Evolutionary conservation across 2,329 filamentous ascomycete species (phyloP).

Genomic region (Botrytis deweyae): DNA sequence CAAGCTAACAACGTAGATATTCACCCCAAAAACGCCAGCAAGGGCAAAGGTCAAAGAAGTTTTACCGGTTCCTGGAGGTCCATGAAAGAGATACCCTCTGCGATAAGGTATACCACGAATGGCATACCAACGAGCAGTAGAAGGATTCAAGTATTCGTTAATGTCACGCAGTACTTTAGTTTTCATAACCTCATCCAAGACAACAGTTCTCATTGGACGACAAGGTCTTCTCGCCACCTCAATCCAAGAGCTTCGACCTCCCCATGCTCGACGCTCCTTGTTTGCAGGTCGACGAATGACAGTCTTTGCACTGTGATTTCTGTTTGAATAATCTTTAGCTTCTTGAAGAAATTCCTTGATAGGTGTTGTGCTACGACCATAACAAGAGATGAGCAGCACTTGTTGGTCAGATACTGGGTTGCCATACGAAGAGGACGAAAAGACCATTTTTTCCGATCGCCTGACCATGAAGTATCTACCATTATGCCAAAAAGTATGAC

Average conservation of each 20-base stretch:
- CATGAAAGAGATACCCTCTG: slow-evolving; percentile 75
- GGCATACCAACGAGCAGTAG: slow-evolving; percentile 70
- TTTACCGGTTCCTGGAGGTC: slow-evolving; percentile 73
- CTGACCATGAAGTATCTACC: slow-evolving; percentile 51
- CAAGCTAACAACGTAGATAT: slow-evolving; percentile 64
- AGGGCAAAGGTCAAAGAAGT: slow-evolving; percentile 66
- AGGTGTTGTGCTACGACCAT: slow-evolving; percentile 50
- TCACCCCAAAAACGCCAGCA: slow-evolving; percentile 63
- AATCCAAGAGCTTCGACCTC: slow-evolving; percentile 50
- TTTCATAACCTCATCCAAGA: slow-evolving; percentile 68
- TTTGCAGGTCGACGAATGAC: slow-evolving; percentile 55
- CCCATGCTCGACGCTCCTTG: slow-evolving; percentile 48
- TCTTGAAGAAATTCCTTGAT: slow-evolving; percentile 57
- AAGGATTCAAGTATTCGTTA: slow-evolving; percentile 73
- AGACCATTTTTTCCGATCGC: slow-evolving; percentile 31
- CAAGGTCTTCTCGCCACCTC: slow-evolving; percentile 62
- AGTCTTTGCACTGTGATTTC: slow-evolving; percentile 55
- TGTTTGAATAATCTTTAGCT: slow-evolving; percentile 53
- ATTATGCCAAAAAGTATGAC: slow-evolving; percentile 55
- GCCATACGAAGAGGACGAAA: slow-evolving; percentile 28
- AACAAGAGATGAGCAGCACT: slow-evolving; percentile 54
- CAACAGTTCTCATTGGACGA: slow-evolving; percentile 71
- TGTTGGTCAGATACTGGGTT: slow-evolving; percentile 52
- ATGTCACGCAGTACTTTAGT: slow-evolving; percentile 66
- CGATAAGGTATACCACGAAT: slow-evolving; percentile 73